phyloP scores from a whole-genome alignment of 1,139 yeast genomes.

The Suhomyces maxii region DNA sequence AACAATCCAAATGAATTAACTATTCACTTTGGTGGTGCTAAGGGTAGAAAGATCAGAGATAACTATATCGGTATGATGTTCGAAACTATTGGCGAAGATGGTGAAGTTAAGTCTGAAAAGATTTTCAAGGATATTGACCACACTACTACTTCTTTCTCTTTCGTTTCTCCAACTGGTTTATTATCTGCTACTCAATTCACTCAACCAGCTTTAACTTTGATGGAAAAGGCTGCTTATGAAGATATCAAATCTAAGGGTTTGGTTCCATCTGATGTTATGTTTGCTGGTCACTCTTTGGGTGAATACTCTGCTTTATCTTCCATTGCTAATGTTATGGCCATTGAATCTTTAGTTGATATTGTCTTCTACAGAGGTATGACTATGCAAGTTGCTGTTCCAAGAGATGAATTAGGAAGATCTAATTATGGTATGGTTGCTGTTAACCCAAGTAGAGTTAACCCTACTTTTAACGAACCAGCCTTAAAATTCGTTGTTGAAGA shows the following conservation, averaged over 20 bases:
- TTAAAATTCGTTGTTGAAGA: constrained; percentile 92
- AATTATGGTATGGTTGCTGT: constrained; percentile 99
- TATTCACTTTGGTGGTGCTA: constrained; percentile 96
- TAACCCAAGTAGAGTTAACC: constrained; percentile 89
- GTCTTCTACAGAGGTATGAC: constrained; percentile 99
- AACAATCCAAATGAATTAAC: constrained; percentile 96
- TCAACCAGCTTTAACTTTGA: constrained; percentile 96
- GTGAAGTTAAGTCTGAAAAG: constrained; percentile 84
- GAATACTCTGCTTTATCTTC: constrained; percentile 98
- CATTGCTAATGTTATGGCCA: constrained; percentile 97
- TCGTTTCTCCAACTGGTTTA: constrained; percentile 91
- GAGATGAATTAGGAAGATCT: constrained; percentile 92
- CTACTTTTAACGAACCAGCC: constrained; percentile 90
- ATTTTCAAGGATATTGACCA: constrained; percentile 90
- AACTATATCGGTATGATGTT: constrained; percentile 97
- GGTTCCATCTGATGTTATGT: constrained; percentile 89
- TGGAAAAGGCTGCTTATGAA: constrained; percentile 99
- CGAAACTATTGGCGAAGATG: constrained; percentile 87
- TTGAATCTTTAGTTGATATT: constrained; percentile 95
- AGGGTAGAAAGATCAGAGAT: constrained; percentile 92
- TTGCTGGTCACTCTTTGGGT: constrained; percentile 99
- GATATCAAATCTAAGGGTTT: constrained; percentile 95
- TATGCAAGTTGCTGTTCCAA: constrained; percentile 99
- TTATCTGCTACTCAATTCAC: constrained; percentile 98
- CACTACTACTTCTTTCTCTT: constrained; percentile 79